Percentiles rank a stretch among this genome's conserved stretches.
Evolutionary conservation across 2,329 filamentous ascomycete species (phyloP).

Genomic region (Xylaria sp.): DNA sequence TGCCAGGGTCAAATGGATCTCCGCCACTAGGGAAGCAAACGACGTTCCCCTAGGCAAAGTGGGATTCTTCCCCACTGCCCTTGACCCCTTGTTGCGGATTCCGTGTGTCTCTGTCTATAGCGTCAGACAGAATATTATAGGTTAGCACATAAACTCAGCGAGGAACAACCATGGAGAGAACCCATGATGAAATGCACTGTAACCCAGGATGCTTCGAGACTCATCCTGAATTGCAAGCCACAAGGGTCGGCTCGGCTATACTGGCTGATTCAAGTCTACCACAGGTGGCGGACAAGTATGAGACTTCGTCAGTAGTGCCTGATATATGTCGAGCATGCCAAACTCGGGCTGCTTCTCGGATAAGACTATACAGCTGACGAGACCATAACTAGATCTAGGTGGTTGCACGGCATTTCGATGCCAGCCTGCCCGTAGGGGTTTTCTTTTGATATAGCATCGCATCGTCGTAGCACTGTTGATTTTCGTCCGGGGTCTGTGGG

Average conservation of each 20-base stretch:
- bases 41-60: slow-evolving; percentile 1
- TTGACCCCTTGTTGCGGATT: slow-evolving; percentile 18
- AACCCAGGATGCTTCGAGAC: slow-evolving; percentile 26
- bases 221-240: slow-evolving; percentile 15
- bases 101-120: slow-evolving; percentile 10
- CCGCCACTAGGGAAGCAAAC: slow-evolving; percentile 18
- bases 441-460: slow-evolving; percentile 10
- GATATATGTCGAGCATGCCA: background rate
- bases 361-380: slow-evolving; percentile 1
- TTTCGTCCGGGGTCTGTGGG: slow-evolving; percentile 24
- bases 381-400: background rate
- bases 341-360: slow-evolving; percentile 6
- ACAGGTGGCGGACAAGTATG: background rate
- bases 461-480: slow-evolving; percentile 20
- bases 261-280: slow-evolving; percentile 15
- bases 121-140: slow-evolving; percentile 21
- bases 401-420: slow-evolving; percentile 21
- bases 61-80: slow-evolving; percentile 16
- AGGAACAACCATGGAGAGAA: slow-evolving; percentile 19
- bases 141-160: slow-evolving; percentile 10
- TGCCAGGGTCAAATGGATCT: slow-evolving; percentile 10
- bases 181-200: slow-evolving; percentile 23
- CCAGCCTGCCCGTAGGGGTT: background rate
- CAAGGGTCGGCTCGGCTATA: slow-evolving; percentile 23
- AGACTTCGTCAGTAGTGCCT: background rate